Evolutionary conservation across 768 basidiomycete genomes (phyloP).

Genomic region (Calocera cornea): DNA sequence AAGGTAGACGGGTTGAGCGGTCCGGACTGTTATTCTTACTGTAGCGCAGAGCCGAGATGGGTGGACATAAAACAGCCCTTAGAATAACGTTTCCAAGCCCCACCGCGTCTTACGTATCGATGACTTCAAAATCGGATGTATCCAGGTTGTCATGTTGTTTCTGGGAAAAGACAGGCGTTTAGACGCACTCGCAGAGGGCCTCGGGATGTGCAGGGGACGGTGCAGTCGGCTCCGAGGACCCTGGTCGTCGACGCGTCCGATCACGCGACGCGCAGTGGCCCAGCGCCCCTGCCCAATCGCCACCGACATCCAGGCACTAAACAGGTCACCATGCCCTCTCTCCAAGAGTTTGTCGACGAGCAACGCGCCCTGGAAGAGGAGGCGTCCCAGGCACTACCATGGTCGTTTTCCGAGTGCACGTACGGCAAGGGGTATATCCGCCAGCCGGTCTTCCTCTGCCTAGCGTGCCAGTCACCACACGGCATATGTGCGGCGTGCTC

Average conservation of each 20-base stretch:
- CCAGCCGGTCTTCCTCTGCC: conserved; percentile 72
- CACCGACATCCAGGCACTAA: neutral
- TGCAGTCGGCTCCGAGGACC: neutral
- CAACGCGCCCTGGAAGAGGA: conserved; percentile 16
- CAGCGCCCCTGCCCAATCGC: neutral
- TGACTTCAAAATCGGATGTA: too few relatives aligned
- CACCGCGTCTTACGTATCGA: too few relatives aligned
- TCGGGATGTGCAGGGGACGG: too few relatives aligned
- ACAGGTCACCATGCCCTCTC: neutral
- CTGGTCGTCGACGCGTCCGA: neutral
- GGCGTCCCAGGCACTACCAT: conserved; percentile 41
- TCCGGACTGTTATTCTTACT: too few relatives aligned
- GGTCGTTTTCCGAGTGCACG: conserved; percentile 47
- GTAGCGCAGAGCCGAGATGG: too few relatives aligned
- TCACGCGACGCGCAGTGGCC: conserved; percentile 4
- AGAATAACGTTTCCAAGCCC: too few relatives aligned
- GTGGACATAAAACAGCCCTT: too few relatives aligned
- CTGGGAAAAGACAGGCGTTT: too few relatives aligned
- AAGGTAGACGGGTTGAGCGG: too few relatives aligned
- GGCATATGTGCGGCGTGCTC: conserved; percentile 77
- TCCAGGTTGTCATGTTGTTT: too few relatives aligned
- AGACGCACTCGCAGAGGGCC: too few relatives aligned
- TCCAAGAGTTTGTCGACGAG: neutral
- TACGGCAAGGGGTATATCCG: conserved; percentile 47
- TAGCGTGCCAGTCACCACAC: conserved; percentile 51